Evolutionary conservation across 73 alveolate genomes (phyloP), one percentile per base, ranked within the genome.

Genomic region (Paramecium octaurelia): DNA sequence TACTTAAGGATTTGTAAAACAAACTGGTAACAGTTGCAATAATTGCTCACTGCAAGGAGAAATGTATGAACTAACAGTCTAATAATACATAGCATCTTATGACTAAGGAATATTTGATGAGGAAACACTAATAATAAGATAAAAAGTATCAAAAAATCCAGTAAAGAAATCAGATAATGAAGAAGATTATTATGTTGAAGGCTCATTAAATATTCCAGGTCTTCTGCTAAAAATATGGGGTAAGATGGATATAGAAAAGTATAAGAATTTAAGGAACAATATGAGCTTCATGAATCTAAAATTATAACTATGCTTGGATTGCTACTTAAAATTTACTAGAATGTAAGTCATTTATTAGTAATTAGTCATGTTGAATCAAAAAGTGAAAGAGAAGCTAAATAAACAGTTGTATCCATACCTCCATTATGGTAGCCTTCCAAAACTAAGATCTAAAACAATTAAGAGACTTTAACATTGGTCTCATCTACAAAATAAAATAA

Each of bases 151-250:
- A 11, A 80, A 80, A 46, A 44, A 80, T 42, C 91, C 91, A 0
- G 91, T 80, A 4, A 42, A 80, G 54, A 80, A 80, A 80, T 80
- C 91, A 20, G 91, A 80, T 6, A 80, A 44, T 80, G 91, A 80
- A 43, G 73, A 80, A 31, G 91, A 80, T 80, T 80, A 80, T 80
- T 80, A 80, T 80, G 91, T 80, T 0, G 91, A 80, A 44, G 70
- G 76, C 0, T 80, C 91, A 21, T 44, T 80, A 44, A 40, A 80
- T 48, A 80, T 80, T 14, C 91, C 91, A 10, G 91, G 91, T 23
- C 34, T 80, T 12, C 16, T 80, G 4, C 6, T 80, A 43, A 80
- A 80, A 80, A 43, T 80, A 20, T 80, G 70, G 70, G 91, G 91
- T 9, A 80, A 80, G 18, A 80, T 80, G 91, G 91, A 80, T 40